A percentile compares a stretch with the other conserved stretches of the same genome.
Evolutionary conservation across 2,329 filamentous ascomycete genomes (phyloP).

Genomic region (Kalaharituber pfeilii): DNA sequence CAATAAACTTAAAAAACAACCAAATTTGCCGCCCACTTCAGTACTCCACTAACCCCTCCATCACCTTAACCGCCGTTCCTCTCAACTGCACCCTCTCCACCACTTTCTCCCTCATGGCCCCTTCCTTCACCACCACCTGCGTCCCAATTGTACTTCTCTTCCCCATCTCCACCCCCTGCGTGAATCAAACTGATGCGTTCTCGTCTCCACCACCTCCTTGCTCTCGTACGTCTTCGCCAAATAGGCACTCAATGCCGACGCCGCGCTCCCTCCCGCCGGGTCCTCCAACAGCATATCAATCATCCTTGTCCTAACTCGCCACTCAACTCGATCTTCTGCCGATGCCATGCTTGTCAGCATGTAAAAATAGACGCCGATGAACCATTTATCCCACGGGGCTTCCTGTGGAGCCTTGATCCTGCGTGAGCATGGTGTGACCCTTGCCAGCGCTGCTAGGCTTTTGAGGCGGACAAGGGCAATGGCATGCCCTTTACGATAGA

Average conservation of each 20-base stretch:
- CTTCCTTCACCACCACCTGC: conserved; percentile 25
- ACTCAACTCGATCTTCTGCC: conserved; percentile 21
- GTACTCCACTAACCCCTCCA: conserved; percentile 13
- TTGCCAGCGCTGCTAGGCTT: conserved; percentile 39
- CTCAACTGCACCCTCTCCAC: conserved; percentile 16
- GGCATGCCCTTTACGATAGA: conserved; percentile 58
- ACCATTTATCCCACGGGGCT: conserved; percentile 8
- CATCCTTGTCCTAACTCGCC: conserved; percentile 42
- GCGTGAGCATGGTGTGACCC: conserved; percentile 16
- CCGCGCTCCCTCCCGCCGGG: conserved; percentile 45
- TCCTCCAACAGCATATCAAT: conserved; percentile 39
- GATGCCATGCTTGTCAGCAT: conserved; percentile 33
- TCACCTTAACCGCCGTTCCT: conserved; percentile 15
- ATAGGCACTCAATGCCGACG: conserved; percentile 39
- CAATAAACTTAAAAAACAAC: no score
- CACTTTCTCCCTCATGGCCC: conserved; percentile 2
- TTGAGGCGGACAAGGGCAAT: conserved; percentile 48
- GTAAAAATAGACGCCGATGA: conserved; percentile 2
- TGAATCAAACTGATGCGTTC: conserved; percentile 34
- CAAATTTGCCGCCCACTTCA: no score
- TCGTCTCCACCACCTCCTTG: conserved; percentile 19
- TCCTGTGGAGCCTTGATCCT: neutral
- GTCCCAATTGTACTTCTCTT: conserved; percentile 37
- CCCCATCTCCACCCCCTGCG: conserved; percentile 53
- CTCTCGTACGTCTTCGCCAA: conserved; percentile 31